These are phyloP conservation scores for Falciphora oryzae DNA, from an alignment of 2,329 filamentous ascomycete genomes.

Conservation along the genomic window DNA sequence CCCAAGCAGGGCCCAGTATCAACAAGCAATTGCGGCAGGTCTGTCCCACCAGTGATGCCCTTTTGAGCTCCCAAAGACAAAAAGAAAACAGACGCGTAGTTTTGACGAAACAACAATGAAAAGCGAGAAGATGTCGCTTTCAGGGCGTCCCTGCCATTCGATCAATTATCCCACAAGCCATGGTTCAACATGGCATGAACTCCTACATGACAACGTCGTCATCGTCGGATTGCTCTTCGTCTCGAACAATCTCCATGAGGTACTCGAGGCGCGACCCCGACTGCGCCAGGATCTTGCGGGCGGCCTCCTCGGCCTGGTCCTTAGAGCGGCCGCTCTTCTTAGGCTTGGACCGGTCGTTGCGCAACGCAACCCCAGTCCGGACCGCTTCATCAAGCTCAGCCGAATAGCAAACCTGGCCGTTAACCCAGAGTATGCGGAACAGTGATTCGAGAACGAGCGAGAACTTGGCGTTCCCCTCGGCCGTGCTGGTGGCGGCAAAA, in stretches of 20 bases:
- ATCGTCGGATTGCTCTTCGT: constrained; percentile 11
- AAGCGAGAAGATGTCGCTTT: background rate
- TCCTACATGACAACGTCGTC: background rate
- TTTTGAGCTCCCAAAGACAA: background rate
- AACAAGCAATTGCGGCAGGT: background rate
- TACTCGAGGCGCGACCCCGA: constrained; percentile 38
- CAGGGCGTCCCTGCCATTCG: background rate
- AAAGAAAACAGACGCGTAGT: background rate
- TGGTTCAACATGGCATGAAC: background rate
- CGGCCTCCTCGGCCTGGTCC: constrained; percentile 33
- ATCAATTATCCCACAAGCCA: background rate
- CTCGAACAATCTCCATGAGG: constrained; percentile 31
- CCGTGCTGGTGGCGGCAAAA: constrained; percentile 55
- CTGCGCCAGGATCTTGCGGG: constrained; percentile 35
- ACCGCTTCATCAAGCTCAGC: constrained; percentile 33
- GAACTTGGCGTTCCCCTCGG: constrained; percentile 67
- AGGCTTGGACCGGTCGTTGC: constrained; percentile 40
- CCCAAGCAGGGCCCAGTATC: background rate
- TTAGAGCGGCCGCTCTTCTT: constrained; percentile 26
- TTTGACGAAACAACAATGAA: background rate
- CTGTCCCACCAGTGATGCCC: too few species aligned
- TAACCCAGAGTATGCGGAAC: constrained; percentile 45
- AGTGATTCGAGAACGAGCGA: constrained; percentile 63
- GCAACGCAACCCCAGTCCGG: constrained; percentile 41
- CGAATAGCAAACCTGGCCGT: constrained; percentile 29